These are phyloP conservation scores for Cetradonia linearis DNA, from an alignment of 495 filamentous ascomycete genomes.

Conservation along the genomic window DNA sequence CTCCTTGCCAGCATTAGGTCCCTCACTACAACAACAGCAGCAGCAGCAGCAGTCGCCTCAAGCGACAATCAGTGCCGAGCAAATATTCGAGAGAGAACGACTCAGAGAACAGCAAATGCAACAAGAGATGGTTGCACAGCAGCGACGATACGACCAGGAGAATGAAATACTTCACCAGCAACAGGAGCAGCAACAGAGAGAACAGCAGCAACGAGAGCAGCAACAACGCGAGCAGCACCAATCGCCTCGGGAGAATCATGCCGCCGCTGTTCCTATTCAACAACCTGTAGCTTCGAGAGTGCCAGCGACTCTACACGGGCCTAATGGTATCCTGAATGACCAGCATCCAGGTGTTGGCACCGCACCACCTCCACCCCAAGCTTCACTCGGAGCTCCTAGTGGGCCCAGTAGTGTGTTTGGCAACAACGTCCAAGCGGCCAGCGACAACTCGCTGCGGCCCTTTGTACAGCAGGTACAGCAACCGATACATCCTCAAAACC, in stretches of 20 bases:
- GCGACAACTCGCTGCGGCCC: conserved; percentile 48
- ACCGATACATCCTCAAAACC: conserved; percentile 44
- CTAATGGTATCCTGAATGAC: conserved; percentile 65
- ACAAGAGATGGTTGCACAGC: conserved; percentile 49
- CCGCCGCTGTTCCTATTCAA: conserved; percentile 75
- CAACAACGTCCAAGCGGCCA: conserved; percentile 50
- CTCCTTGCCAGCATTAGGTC: conserved; percentile 43
- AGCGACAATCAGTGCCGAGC: conserved; percentile 39
- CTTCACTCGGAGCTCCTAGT: conserved; percentile 54
- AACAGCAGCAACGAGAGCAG: conserved; percentile 45
- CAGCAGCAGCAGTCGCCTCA: conserved; percentile 36
- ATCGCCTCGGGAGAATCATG: conserved; percentile 68
- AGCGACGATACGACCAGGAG: conserved; percentile 3
- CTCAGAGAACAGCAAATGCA: conserved; percentile 26
- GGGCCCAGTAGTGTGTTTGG: conserved; percentile 57
- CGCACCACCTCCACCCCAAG: conserved; percentile 39
- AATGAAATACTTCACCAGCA: conserved; percentile 30
- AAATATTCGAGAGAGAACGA: conserved; percentile 39
- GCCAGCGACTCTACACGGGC: conserved; percentile 71
- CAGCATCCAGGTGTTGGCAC: conserved; percentile 50
- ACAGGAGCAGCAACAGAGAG: conserved; percentile 45
- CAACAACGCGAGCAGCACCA: conserved; percentile 37
- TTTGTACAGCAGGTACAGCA: conserved; percentile 54
- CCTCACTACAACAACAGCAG: conserved; percentile 39
- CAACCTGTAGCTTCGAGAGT: conserved; percentile 81